Percentiles rank a stretch among this genome's conserved stretches.
phyloP scores from a whole-genome alignment of 495 filamentous ascomycete species.

The Aspergillus homomorphus region DNA sequence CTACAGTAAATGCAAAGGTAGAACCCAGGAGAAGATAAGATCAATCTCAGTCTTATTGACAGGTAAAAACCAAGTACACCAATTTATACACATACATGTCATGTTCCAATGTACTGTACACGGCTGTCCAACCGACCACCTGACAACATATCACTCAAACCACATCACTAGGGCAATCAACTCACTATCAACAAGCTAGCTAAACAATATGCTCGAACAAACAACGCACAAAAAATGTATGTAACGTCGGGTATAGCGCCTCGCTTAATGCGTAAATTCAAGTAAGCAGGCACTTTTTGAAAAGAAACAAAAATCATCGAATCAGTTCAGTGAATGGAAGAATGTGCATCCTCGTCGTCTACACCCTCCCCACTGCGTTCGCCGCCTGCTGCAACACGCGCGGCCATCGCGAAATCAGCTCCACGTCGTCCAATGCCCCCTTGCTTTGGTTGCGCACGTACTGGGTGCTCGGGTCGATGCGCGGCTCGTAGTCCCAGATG shows the following conservation, averaged over 20 bases:
- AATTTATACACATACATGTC: too few relatives aligned
- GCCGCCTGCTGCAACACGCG: constrained; percentile 41
- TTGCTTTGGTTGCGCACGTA: constrained; percentile 53
- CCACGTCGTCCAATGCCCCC: constrained; percentile 44
- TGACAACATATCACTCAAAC: neutral
- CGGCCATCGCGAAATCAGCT: constrained; percentile 47
- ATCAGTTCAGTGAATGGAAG: neutral
- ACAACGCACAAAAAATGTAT: neutral
- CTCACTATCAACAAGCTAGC: neutral
- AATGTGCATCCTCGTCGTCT: neutral
- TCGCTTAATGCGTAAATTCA: neutral
- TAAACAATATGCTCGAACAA: neutral
- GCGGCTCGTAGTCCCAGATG: constrained; percentile 76
- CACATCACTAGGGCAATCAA: neutral
- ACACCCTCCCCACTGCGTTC: constrained; percentile 25
- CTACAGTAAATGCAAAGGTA: too few relatives aligned
- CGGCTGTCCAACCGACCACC: neutral
- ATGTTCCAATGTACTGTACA: neutral
- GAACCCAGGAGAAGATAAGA: too few relatives aligned
- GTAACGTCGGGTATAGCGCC: neutral
- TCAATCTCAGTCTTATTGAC: too few relatives aligned
- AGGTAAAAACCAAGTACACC: too few relatives aligned
- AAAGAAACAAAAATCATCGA: neutral
- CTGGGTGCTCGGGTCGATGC: constrained; percentile 68
- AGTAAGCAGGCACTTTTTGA: neutral